Evolutionary conservation across 441 rosid genomes (phyloP), one percentile per base, ranked within the genome.

Genomic region (Metrosideros polymorpha): DNA sequence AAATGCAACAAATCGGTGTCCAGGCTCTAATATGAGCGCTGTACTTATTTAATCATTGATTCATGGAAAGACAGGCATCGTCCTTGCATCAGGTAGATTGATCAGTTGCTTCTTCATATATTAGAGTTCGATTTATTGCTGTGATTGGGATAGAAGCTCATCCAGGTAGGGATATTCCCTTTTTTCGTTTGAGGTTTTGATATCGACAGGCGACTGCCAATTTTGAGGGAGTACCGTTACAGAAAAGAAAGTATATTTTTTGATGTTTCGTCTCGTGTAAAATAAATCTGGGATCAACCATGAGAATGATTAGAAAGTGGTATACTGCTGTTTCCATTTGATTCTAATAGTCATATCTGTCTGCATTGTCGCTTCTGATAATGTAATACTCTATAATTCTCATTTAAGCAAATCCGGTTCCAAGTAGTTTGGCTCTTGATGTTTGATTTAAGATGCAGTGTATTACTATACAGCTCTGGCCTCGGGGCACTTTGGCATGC

Each of bases 21-120:
- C 96, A 91, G 89, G 88, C 99, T 85, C 98, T 96, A 84, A 95
- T 98, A 85, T 96, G 91, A 84, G 79, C 22, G 14, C 79, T 22
- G 22, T 71, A 35, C 47, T 71, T 22, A 71, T 71, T 71, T 71
- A 71, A 71, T 12, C 79, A 71, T 71, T 71, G 79, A 71, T 71
- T 71, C 30, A 45, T 53, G 52, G 45, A 79, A 19, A 19, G 47
- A 29, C n/a, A 13, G 59, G 79, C n/a, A 6, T 71, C 15, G 13
- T 71, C 35, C 79, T 42, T 35, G 47, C n/a, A 82, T 83, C 86
- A 35, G 92, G 92, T 87, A 89, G 88, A 59, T 51, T 85, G 45
- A 22, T 86, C 30, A 32, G 83, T 77, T 85, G 45, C 55, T 56
- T 27, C 51, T 83, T 84, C 85, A 35, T 87, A 12, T 24, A 82